Evolutionary conservation across 768 basidiomycete genomes (phyloP).

Genomic region (Amanita thiersii): DNA sequence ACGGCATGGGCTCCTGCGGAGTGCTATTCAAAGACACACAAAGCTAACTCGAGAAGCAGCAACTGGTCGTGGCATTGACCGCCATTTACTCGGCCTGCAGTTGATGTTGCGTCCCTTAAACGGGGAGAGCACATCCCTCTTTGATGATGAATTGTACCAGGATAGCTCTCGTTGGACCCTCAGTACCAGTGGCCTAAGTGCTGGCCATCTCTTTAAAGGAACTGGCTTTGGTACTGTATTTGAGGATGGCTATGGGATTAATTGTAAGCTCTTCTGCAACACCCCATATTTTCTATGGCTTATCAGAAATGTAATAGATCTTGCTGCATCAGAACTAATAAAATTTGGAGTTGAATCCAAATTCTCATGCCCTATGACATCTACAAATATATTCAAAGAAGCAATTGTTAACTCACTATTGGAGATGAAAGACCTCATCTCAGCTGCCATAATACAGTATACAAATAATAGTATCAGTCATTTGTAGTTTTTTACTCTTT

Average conservation of each 20-base stretch:
- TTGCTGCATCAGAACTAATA: conserved; percentile 67
- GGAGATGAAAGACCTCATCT: conserved; percentile 61
- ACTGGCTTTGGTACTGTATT: conserved; percentile 86
- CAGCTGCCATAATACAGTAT: conserved; percentile 16
- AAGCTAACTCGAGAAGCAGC: conserved; percentile 70
- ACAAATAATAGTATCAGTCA: conserved; percentile 18
- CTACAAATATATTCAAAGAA: conserved; percentile 59
- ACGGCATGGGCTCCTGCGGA: conserved; percentile 44
- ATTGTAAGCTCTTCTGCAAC: conserved; percentile 47
- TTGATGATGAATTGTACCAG: conserved; percentile 71
- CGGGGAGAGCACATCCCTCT: conserved; percentile 52
- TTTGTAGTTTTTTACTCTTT: conserved; percentile 17
- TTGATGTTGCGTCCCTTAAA: conserved; percentile 48
- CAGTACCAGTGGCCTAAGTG: conserved; percentile 84
- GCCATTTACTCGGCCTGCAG: conserved; percentile 82
- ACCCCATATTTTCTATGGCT: not conserved
- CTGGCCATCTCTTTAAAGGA: conserved; percentile 79
- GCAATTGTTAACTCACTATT: conserved; percentile 53
- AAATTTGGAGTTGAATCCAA: conserved; percentile 97
- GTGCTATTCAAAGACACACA: conserved; percentile 66
- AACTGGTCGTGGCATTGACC: conserved; percentile 78
- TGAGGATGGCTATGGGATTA: conserved; percentile 88
- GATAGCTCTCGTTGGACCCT: conserved; percentile 80
- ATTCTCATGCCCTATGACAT: conserved; percentile 56
- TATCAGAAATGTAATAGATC: conserved; percentile 39